A percentile compares a stretch with the other conserved stretches of the same genome.
These are phyloP conservation scores for Castanospermum australe DNA, from an alignment of 306 rosid genomes.

Conservation along the genomic window DNA sequence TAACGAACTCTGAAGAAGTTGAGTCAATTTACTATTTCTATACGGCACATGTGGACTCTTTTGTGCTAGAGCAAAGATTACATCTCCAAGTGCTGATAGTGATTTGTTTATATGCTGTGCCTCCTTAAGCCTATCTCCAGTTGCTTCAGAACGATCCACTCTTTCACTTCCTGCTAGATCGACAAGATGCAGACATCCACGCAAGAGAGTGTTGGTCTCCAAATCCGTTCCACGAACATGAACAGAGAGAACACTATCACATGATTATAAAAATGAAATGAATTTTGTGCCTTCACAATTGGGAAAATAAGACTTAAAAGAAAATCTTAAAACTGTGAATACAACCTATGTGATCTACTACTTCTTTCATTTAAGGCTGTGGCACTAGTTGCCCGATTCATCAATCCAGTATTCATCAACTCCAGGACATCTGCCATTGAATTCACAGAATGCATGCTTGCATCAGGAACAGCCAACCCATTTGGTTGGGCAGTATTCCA, in stretches of 20 bases:
- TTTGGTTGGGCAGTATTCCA: conserved; percentile 93
- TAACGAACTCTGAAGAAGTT: conserved; percentile 95
- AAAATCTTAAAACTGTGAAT: conserved; percentile 16
- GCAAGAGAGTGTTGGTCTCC: conserved; percentile 75
- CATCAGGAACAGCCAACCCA: conserved; percentile 98
- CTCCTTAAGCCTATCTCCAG: conserved; percentile 98
- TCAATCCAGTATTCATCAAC: conserved; percentile 76
- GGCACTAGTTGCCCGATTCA: conserved; percentile 87
- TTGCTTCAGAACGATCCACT: conserved; percentile 96
- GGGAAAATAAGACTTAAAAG: conserved; percentile 8
- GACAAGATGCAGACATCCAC: conserved; percentile 88
- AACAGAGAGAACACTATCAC: conserved; percentile 79
- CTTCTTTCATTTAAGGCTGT: conserved; percentile 96
- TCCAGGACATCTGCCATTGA: conserved; percentile 81
- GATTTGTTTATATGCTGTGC: conserved; percentile 99
- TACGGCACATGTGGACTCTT: conserved; percentile 91
- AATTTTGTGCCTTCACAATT: not conserved
- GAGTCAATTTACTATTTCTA: conserved; percentile 97
- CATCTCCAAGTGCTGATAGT: conserved; percentile 97
- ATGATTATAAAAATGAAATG: conserved; percentile 24
- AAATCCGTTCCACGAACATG: conserved; percentile 93
- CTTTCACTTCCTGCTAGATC: conserved; percentile 99
- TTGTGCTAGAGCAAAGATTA: conserved; percentile 90
- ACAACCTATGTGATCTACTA: conserved; percentile 95
- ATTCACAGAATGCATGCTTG: conserved; percentile 86